Evolutionary conservation across 2,329 filamentous ascomycete species (phyloP).

Genomic region (Aspergillus floridensis): DNA sequence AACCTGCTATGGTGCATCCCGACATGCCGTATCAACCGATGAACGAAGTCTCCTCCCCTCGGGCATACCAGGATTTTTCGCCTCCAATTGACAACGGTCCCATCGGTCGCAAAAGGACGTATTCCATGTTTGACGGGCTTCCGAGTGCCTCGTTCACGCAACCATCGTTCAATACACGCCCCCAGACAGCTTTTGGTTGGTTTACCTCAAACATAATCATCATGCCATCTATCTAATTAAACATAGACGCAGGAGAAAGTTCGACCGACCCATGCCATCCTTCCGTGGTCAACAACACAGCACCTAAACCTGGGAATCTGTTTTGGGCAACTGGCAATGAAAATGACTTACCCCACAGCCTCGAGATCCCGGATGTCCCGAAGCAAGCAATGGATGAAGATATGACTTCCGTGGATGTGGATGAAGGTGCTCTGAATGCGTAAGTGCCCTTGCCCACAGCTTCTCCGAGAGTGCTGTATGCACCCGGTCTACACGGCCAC

Average conservation of each 20-base stretch:
- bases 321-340: conserved; percentile 41
- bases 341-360: conserved; percentile 30
- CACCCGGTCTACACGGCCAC: not conserved
- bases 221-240: conserved; percentile 8
- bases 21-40: conserved; percentile 46
- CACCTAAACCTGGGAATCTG: conserved; percentile 36
- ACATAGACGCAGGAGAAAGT: conserved; percentile 26
- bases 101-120: conserved; percentile 48
- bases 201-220: not conserved
- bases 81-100: conserved; percentile 47
- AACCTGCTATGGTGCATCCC: conserved; percentile 39
- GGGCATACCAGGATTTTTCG: conserved; percentile 53
- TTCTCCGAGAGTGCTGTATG: not conserved
- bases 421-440: conserved; percentile 41
- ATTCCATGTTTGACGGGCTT: conserved; percentile 50
- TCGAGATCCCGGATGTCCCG: conserved; percentile 33
- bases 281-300: conserved; percentile 37
- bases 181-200: conserved; percentile 37
- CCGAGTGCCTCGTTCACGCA: conserved; percentile 43
- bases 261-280: conserved; percentile 32
- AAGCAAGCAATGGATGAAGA: conserved; percentile 34
- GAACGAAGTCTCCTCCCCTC: conserved; percentile 41
- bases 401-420: conserved; percentile 36
- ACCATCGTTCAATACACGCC: conserved; percentile 35
- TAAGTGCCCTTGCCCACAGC: conserved; percentile 23